A percentile compares a stretch with the other conserved stretches of the same genome.
Conservation (phyloP, 352 stramenopile genomes). For the Phytophthora cactorum region DNA sequence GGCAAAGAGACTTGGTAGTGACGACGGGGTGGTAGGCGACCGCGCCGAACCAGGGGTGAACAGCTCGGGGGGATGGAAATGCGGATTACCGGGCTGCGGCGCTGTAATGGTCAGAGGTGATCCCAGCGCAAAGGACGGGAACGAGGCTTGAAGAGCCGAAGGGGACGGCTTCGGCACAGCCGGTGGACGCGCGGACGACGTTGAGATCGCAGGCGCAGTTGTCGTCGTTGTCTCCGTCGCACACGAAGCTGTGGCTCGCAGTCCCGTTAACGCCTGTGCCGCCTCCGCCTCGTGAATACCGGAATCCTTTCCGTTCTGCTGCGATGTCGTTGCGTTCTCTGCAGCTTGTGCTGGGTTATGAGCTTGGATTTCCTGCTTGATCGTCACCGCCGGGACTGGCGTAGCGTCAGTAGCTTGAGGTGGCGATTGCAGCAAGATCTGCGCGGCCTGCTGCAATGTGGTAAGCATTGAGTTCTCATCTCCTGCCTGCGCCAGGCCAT, state of each 20-base stretch:
- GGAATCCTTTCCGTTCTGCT: conserved; percentile 38
- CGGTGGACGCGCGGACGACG: conserved; percentile 28
- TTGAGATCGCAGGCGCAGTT: conserved; percentile 7
- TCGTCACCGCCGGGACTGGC: conserved; percentile 17
- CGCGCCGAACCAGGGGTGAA: conserved; percentile 33
- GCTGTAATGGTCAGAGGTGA: conserved; percentile 59
- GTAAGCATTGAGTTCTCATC: conserved; percentile 33
- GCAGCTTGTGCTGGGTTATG: background rate
- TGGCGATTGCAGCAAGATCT: conserved; percentile 33
- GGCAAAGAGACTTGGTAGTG: conserved; percentile 58
- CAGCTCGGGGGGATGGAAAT: conserved; percentile 46
- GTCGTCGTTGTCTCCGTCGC: conserved; percentile 12
- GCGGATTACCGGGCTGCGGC: conserved; percentile 36
- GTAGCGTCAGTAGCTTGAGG: conserved; percentile 6
- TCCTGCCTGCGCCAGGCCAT: conserved; percentile 33
- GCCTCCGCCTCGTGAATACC: conserved; percentile 66
- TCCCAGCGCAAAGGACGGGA: conserved; percentile 39
- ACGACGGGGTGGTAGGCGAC: conserved; percentile 40
- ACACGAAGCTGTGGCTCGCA: conserved; percentile 43
- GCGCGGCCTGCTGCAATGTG: conserved; percentile 55
- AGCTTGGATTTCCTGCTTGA: conserved; percentile 27
- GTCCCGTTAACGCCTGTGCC: conserved; percentile 74
- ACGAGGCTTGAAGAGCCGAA: conserved; percentile 32
- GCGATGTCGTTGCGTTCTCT: background rate
- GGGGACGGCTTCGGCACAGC: conserved; percentile 32